Percentiles rank a stretch among this genome's conserved stretches.
phyloP scores from a whole-genome alignment of 2,329 filamentous ascomycete genomes.

The Blastomyces emzantsi region DNA sequence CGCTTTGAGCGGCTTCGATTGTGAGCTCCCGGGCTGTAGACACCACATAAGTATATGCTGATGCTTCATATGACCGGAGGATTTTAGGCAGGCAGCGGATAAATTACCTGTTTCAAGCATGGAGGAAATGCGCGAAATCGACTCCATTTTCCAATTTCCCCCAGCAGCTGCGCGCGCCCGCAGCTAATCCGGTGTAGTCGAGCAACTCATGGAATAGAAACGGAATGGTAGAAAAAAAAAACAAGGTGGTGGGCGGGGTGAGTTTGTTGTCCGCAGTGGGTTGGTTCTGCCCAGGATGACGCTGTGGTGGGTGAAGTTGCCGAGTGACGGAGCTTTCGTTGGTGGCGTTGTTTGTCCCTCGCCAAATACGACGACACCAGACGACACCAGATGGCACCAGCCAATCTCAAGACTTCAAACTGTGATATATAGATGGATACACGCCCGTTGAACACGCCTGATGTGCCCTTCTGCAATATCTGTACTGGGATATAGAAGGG shows the following conservation, averaged over 20 bases:
- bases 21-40: slow-evolving; percentile 83
- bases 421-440: not conserved
- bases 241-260: not conserved
- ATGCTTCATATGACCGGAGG: not conserved
- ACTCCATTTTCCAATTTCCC: slow-evolving; percentile 62
- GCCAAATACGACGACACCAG: not conserved
- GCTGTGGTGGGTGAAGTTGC: slow-evolving; percentile 2
- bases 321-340: slow-evolving; percentile 1
- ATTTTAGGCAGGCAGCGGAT: not conserved
- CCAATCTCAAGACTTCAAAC: not conserved
- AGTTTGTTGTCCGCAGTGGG: not conserved
- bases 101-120: slow-evolving; percentile 81
- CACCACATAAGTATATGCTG: slow-evolving; percentile 14
- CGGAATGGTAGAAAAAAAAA: not conserved
- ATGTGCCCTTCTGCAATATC: not conserved
- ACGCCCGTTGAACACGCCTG: no score
- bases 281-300: not conserved
- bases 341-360: not conserved
- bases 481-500: not conserved
- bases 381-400: not conserved
- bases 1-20: slow-evolving; percentile 89
- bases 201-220: not conserved
- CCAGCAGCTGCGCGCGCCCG: slow-evolving; percentile 1
- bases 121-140: slow-evolving; percentile 84
- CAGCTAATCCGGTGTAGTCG: not conserved